Evolutionary conservation across 441 rosid species (phyloP).

Genomic region (Hypseocharis bilobata): DNA sequence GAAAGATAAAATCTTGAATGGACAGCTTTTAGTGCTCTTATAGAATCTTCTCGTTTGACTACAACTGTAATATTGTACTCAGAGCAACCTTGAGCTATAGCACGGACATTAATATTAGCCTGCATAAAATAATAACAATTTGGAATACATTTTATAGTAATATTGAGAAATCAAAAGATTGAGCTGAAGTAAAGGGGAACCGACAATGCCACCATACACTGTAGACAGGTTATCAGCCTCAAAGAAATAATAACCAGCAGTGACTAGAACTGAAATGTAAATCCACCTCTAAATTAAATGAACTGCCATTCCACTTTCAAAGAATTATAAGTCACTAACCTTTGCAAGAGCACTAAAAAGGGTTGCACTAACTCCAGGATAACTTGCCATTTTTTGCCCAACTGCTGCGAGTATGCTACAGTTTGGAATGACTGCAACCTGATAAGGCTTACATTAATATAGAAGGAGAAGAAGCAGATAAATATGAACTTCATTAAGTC

Average conservation of each 20-base stretch:
- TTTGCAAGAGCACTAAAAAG: slow-evolving; percentile 85
- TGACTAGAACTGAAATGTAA: not conserved
- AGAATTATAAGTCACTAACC: slow-evolving; percentile 31
- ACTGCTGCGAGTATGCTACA: slow-evolving; percentile 89
- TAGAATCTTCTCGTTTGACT: slow-evolving; percentile 69
- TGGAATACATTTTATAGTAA: not conserved
- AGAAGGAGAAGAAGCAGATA: slow-evolving; percentile 13
- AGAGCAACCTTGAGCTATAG: slow-evolving; percentile 94
- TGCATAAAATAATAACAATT: slow-evolving; percentile 23
- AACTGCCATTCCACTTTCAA: not conserved
- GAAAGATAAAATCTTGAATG: slow-evolving; percentile 89
- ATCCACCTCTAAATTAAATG: not conserved
- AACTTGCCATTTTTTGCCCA: slow-evolving; percentile 95
- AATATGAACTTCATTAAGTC: not conserved
- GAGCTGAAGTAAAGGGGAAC: not conserved
- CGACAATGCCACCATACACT: not conserved
- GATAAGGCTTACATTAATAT: slow-evolving; percentile 11
- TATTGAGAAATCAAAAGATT: not conserved
- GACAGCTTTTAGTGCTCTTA: slow-evolving; percentile 80
- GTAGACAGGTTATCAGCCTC: not conserved
- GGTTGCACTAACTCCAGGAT: slow-evolving; percentile 88
- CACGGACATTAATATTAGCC: slow-evolving; percentile 84
- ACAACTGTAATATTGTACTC: slow-evolving; percentile 83
- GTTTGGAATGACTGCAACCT: slow-evolving; percentile 69
- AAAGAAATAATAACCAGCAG: not conserved